A percentile compares a stretch with the other conserved stretches of the same genome.
phyloP scores from a whole-genome alignment of 129 eudicot genomes.

The Lactuca sativa region DNA sequence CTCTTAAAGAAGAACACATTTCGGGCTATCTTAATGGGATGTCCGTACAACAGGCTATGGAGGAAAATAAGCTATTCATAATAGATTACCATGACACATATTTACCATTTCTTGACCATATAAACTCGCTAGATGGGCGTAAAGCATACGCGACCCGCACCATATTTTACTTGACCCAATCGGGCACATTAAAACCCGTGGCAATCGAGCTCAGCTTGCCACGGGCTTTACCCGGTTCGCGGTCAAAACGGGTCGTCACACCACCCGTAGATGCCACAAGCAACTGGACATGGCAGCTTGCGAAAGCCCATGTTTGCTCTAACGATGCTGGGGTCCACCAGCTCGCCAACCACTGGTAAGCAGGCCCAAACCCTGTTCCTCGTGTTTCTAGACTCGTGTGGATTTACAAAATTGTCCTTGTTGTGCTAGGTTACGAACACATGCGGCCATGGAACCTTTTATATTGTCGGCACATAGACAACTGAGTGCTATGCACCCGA shows the following conservation, averaged over 20 bases:
- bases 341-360: slow-evolving; percentile 87
- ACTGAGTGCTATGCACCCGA: slow-evolving; percentile 86
- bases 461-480: slow-evolving; percentile 92
- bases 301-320: slow-evolving; percentile 93
- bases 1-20: slow-evolving; percentile 84
- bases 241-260: slow-evolving; percentile 76
- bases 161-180: slow-evolving; percentile 58
- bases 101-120: slow-evolving; percentile 74
- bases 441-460: slow-evolving; percentile 91
- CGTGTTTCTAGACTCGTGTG: background rate
- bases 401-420: background rate
- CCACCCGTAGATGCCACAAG: slow-evolving; percentile 80
- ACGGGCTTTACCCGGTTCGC: slow-evolving; percentile 43
- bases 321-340: slow-evolving; percentile 97
- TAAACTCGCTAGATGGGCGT: slow-evolving; percentile 90
- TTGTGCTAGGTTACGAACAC: slow-evolving; percentile 74
- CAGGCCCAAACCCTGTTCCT: background rate
- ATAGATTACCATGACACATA: slow-evolving; percentile 80
- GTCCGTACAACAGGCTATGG: slow-evolving; percentile 88
- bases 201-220: slow-evolving; percentile 95
- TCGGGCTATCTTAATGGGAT: slow-evolving; percentile 69
- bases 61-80: slow-evolving; percentile 67
- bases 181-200: slow-evolving; percentile 81
- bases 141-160: slow-evolving; percentile 91
- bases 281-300: slow-evolving; percentile 88